Percentiles rank a stretch among this genome's conserved stretches.
Conservation (phyloP, 1,139 yeast genomes). For the Pichia sp. region DNA sequence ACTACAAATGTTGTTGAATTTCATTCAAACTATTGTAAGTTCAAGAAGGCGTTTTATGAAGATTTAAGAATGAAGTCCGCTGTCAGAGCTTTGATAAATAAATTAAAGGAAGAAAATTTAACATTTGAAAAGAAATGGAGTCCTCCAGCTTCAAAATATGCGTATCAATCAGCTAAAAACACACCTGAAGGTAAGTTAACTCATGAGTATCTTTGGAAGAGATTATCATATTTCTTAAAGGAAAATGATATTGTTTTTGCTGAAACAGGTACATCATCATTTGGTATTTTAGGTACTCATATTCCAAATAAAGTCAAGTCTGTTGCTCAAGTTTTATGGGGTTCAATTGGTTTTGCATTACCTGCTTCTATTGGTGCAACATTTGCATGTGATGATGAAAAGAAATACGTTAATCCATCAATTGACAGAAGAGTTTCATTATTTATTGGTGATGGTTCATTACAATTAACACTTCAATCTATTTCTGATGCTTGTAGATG, state of each 20-base stretch:
- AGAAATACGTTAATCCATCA: constrained; percentile 34
- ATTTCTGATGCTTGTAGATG: constrained; percentile 79
- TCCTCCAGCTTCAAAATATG: constrained; percentile 22
- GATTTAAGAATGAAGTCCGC: constrained; percentile 73
- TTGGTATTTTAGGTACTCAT: constrained; percentile 73
- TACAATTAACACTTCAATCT: constrained; percentile 84
- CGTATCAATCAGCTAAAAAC: constrained; percentile 18
- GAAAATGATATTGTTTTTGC: constrained; percentile 78
- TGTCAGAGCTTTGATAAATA: constrained; percentile 34
- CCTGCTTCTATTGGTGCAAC: constrained; percentile 85
- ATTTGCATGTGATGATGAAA: constrained; percentile 72
- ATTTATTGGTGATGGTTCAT: constrained; percentile 86
- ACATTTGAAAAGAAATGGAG: neutral
- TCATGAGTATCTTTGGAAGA: constrained; percentile 81
- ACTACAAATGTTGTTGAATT: constrained; percentile 79
- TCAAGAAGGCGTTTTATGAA: constrained; percentile 69
- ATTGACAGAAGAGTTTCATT: constrained; percentile 58
- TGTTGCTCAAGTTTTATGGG: constrained; percentile 87
- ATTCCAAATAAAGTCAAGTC: constrained; percentile 72
- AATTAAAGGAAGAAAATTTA: constrained; percentile 10
- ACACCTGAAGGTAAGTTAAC: constrained; percentile 34
- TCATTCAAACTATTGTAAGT: constrained; percentile 82
- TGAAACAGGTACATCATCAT: constrained; percentile 88
- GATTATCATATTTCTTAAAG: constrained; percentile 64
- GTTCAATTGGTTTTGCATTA: constrained; percentile 82